Percentiles rank a stretch among this genome's conserved stretches.
phyloP scores from a whole-genome alignment of 2,329 filamentous ascomycete species.

The Fusarium sp. region DNA sequence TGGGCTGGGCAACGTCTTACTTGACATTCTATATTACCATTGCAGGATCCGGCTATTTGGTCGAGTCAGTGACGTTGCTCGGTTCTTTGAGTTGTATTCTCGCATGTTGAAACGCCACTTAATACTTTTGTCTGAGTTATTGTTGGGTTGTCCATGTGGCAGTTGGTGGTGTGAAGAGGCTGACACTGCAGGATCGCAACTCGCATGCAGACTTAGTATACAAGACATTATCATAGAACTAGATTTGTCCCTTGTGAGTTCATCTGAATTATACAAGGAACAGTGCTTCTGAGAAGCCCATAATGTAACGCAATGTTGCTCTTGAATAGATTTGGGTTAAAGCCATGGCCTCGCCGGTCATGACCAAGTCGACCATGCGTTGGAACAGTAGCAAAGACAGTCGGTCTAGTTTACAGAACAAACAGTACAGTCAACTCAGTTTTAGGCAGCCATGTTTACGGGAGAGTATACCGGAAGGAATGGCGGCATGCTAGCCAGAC shows the following conservation, averaged over 20 bases:
- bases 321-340: not conserved
- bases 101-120: not conserved
- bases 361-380: not conserved
- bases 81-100: not conserved
- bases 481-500: not conserved
- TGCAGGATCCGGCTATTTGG: not conserved
- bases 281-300: not conserved
- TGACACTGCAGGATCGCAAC: not conserved
- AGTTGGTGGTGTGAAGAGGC: not conserved
- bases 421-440: not conserved
- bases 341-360: not conserved
- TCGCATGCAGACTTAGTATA: not conserved
- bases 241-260: not conserved
- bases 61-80: not conserved
- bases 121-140: not conserved
- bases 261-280: not conserved
- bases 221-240: not conserved
- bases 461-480: not conserved
- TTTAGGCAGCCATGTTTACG: not conserved
- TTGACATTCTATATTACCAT: not conserved
- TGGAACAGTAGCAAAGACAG: not conserved
- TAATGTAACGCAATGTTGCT: not conserved
- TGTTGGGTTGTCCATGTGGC: not conserved
- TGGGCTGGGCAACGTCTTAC: not conserved
- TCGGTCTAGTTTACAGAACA: not conserved